These are phyloP conservation scores for Lupinus albus DNA, from an alignment of 306 rosid species.

Conservation along the genomic window DNA sequence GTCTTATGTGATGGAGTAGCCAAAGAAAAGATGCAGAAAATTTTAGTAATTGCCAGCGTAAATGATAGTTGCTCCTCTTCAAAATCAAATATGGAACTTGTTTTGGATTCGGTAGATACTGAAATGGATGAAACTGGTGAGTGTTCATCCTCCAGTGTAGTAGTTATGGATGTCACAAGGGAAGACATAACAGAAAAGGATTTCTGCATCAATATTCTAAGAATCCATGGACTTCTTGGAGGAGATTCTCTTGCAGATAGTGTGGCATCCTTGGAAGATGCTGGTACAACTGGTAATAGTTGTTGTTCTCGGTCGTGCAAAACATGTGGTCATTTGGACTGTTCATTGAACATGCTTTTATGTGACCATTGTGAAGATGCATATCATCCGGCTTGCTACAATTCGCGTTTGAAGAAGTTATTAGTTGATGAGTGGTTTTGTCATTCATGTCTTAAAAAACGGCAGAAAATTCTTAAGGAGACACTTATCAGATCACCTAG, in stretches of 20 bases:
- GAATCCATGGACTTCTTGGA: slow-evolving; percentile 66
- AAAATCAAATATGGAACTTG: slow-evolving; percentile 71
- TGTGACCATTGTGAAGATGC: slow-evolving; percentile 93
- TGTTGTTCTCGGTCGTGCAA: slow-evolving; percentile 63
- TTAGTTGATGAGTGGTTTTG: slow-evolving; percentile 92
- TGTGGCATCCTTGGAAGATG: slow-evolving; percentile 46
- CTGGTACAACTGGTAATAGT: slow-evolving; percentile 41
- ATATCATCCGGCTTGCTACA: slow-evolving; percentile 75
- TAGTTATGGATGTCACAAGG: slow-evolving; percentile 51
- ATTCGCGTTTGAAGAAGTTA: slow-evolving; percentile 58
- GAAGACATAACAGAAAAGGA: slow-evolving; percentile 69
- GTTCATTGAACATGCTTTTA: slow-evolving; percentile 65
- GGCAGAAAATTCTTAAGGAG: slow-evolving; percentile 60
- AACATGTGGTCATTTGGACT: slow-evolving; percentile 62
- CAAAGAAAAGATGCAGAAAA: slow-evolving; percentile 47
- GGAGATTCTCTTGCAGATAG: slow-evolving; percentile 39
- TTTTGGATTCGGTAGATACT: slow-evolving; percentile 53
- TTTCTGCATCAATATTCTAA: slow-evolving; percentile 70
- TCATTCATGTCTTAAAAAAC: slow-evolving; percentile 67
- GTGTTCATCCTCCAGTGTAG: slow-evolving; percentile 80
- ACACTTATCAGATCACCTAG: slow-evolving; percentile 44
- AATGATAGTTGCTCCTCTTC: slow-evolving; percentile 92
- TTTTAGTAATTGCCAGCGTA: slow-evolving; percentile 62
- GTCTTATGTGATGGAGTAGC: slow-evolving; percentile 46
- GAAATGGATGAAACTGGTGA: slow-evolving; percentile 75